phyloP scores from a whole-genome alignment of 2,329 filamentous ascomycete genomes.

The Diaporthe eres region DNA sequence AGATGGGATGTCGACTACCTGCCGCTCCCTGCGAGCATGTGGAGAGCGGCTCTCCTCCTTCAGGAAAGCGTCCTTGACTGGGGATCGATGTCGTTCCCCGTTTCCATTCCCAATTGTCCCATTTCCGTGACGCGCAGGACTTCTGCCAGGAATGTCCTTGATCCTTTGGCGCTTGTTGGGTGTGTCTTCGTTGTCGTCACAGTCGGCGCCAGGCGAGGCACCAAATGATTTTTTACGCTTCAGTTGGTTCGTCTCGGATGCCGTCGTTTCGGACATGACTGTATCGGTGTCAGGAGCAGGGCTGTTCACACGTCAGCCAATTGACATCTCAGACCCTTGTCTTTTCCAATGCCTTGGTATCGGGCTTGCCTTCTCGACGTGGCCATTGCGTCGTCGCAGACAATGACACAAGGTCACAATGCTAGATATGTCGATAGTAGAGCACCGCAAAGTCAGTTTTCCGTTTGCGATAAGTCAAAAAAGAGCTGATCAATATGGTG shows the following conservation, averaged over 20 bases:
- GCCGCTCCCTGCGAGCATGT: not conserved
- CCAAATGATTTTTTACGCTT: conserved; percentile 41
- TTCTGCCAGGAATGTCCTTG: not conserved
- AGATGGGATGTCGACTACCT: not conserved
- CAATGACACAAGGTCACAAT: not conserved
- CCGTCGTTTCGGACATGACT: conserved; percentile 6
- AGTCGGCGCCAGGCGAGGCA: conserved; percentile 29
- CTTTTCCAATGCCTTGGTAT: not conserved
- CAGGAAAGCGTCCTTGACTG: not conserved
- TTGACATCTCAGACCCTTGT: not conserved
- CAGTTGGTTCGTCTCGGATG: conserved; percentile 31
- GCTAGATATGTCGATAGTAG: not conserved
- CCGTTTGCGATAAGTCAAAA: not conserved
- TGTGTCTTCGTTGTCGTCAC: conserved; percentile 23
- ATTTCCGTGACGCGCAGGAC: not conserved
- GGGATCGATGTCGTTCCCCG: not conserved
- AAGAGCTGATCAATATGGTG: not conserved
- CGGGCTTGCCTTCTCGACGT: conserved; percentile 9
- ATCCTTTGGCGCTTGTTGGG: conserved; percentile 38
- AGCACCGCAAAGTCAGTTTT: not conserved
- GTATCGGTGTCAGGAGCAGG: conserved; percentile 8
- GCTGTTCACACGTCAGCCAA: conserved; percentile 1
- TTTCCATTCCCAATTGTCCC: conserved; percentile 1
- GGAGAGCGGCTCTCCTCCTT: conserved; percentile 12
- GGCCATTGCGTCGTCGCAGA: conserved; percentile 18